A percentile compares a stretch with the other conserved stretches of the same genome.
Evolutionary conservation across 73 alveolate species (phyloP).

Genomic region (Tetrahymena malaccensis): DNA sequence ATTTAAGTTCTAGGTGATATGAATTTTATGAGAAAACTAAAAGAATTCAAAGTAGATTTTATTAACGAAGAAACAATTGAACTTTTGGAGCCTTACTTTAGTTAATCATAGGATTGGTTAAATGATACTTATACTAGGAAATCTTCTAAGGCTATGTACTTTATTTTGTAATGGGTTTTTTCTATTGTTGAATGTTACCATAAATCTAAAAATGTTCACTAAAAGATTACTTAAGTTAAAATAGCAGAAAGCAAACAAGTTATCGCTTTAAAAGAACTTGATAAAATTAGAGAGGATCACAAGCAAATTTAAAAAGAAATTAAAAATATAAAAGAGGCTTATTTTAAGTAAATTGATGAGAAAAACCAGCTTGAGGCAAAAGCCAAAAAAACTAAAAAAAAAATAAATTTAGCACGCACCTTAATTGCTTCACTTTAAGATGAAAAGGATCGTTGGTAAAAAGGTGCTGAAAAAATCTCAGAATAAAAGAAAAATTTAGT

Average conservation of each 20-base stretch:
- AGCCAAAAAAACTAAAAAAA: conserved; percentile 85
- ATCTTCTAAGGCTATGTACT: conserved; percentile 90
- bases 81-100: conserved; percentile 91
- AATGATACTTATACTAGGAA: conserved; percentile 74
- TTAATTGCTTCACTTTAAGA: conserved; percentile 88
- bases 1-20: conserved; percentile 64
- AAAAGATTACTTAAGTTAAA: conserved; percentile 72
- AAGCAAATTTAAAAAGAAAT: conserved; percentile 77
- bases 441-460: conserved; percentile 84
- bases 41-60: conserved; percentile 86
- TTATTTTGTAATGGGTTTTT: conserved; percentile 86
- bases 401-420: conserved; percentile 94
- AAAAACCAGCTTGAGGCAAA: conserved; percentile 88
- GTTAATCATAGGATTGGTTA: conserved; percentile 44
- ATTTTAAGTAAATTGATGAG: conserved; percentile 84
- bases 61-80: conserved; percentile 99
- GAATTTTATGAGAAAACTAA: conserved; percentile 67
- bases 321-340: conserved; percentile 84
- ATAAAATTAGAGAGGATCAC: conserved; percentile 88
- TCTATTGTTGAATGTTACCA: conserved; percentile 93
- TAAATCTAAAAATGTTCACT: conserved; percentile 92
- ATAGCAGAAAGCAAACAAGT: conserved; percentile 69
- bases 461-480: conserved; percentile 96
- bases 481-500: conserved; percentile 88
- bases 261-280: conserved; percentile 85